phyloP scores from a whole-genome alignment of 2,329 filamentous ascomycete genomes.

The Scopulariopsis brevicaulis region DNA sequence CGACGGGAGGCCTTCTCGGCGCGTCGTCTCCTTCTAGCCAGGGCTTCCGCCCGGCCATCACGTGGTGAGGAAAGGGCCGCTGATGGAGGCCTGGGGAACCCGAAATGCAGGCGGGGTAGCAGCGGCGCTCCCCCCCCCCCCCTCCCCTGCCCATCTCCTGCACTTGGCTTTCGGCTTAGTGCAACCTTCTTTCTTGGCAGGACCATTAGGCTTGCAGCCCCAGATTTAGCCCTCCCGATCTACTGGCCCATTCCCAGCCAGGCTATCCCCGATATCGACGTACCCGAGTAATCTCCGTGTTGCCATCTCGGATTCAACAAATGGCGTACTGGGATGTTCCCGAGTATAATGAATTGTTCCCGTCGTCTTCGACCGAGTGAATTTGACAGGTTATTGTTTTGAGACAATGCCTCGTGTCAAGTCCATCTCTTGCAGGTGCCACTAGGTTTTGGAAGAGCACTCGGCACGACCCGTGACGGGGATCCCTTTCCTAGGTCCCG shows the following conservation, averaged over 20 bases:
- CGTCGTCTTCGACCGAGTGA: too few relatives aligned
- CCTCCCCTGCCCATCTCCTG: not conserved
- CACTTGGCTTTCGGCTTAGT: not conserved
- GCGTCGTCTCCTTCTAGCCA: not conserved
- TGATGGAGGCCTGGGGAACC: not conserved
- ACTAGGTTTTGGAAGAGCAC: too few relatives aligned
- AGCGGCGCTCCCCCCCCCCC: too few relatives aligned
- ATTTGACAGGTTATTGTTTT: too few relatives aligned
- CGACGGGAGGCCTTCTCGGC: too few relatives aligned
- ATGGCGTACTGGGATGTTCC: too few relatives aligned
- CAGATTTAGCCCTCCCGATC: not conserved
- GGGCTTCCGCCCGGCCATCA: not conserved
- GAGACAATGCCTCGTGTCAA: too few relatives aligned
- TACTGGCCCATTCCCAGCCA: not conserved
- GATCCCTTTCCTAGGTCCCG: too few relatives aligned
- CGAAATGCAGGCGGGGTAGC: not conserved
- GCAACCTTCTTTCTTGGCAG: constrained; percentile 1
- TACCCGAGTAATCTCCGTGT: not conserved
- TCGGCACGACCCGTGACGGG: too few relatives aligned
- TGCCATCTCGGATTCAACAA: too few relatives aligned
- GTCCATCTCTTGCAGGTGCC: too few relatives aligned
- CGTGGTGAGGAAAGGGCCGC: not conserved
- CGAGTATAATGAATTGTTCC: too few relatives aligned
- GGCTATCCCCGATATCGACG: not conserved
- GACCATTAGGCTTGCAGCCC: constrained; percentile 1